These are phyloP conservation scores for Halophytophthora polymorphica DNA, from an alignment of 352 stramenopile genomes.

Conservation along the genomic window DNA sequence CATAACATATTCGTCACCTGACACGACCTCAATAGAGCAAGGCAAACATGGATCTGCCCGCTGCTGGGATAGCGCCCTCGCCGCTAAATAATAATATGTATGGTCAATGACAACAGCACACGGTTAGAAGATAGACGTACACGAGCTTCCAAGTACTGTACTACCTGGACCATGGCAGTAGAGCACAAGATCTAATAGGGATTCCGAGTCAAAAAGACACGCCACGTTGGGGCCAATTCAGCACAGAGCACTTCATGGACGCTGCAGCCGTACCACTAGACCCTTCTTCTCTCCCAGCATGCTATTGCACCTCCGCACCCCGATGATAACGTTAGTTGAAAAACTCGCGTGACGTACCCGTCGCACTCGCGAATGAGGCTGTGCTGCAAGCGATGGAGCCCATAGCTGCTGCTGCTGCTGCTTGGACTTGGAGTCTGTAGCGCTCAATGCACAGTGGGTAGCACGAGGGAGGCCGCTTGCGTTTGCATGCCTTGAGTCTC, in stretches of 20 bases:
- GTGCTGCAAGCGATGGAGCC: conserved; percentile 23
- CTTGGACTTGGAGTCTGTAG: background rate
- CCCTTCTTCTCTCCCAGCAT: too few relatives aligned
- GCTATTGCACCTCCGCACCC: too few relatives aligned
- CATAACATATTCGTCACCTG: conserved; percentile 49
- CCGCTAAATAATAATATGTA: conserved; percentile 67
- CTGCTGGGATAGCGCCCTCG: conserved; percentile 61
- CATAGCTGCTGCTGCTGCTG: conserved; percentile 13
- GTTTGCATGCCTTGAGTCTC: too few relatives aligned
- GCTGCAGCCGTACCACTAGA: background rate
- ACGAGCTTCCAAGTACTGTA: background rate
- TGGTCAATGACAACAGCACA: conserved; percentile 45
- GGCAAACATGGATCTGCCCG: conserved; percentile 50
- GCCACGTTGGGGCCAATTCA: background rate
- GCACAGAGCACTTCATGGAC: background rate
- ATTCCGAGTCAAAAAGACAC: conserved; percentile 31
- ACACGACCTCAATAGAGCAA: conserved; percentile 39
- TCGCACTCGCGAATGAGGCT: background rate
- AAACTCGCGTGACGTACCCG: conserved; percentile 14
- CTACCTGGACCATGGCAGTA: background rate
- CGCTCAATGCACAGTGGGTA: conserved; percentile 2
- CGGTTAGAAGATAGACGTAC: background rate
- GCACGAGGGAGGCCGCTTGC: too few relatives aligned
- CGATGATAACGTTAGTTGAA: conserved; percentile 69
- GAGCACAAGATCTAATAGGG: conserved; percentile 49